Base-by-base conservation (phyloP, 129 eudicot genomes). In the Saussurea involucrata region DNA sequence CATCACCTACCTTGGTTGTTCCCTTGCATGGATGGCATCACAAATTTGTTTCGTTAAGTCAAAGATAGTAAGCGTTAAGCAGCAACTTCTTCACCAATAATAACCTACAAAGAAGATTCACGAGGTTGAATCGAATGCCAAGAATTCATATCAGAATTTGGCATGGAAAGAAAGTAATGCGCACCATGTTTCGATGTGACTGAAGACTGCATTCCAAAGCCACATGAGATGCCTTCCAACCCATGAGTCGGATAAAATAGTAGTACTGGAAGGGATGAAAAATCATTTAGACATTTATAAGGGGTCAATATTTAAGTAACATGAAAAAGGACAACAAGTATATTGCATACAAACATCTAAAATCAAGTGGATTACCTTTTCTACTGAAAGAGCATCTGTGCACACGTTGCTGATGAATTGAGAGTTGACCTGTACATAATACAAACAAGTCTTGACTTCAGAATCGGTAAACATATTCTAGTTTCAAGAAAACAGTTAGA, bases 131-230 rank as follows among this genome's bases (percentile, higher is more conserved):
- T 31, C 2, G 53, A 68, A 24, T 2, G 6, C 24, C 4, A 17
- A 17, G 49, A 24, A 24, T 24, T 24, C 0, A 37, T n/a, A 36
- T 55, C 67, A 68, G 18, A 63, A 11, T 53, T 34, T 17, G 42
- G 58, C 7, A 53, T 11, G 21, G 44, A 18, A 65, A 20, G 34
- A 57, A 67, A 65, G 75, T 15, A 53, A 66, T 6, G 44, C 85
- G 17, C 65, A 92, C 96, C 96, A 88, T 82, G 80, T 93, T 93
- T 69, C 96, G 98, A 74, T 93, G 98, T n/a, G 98, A 93, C 84
- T 93, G 96, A n/a, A 93, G 90, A 60, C 96, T 86, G 90, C 98
- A 93, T 80, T 93, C 98, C 82, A 93, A 68, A 12, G 98, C 98
- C 77, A 93, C 98, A 78, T 93, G 98, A 71, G 98, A 93, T 69